Base-by-base conservation (phyloP, 2,329 filamentous ascomycete genomes). In the Ophiostoma ulmi region DNA sequence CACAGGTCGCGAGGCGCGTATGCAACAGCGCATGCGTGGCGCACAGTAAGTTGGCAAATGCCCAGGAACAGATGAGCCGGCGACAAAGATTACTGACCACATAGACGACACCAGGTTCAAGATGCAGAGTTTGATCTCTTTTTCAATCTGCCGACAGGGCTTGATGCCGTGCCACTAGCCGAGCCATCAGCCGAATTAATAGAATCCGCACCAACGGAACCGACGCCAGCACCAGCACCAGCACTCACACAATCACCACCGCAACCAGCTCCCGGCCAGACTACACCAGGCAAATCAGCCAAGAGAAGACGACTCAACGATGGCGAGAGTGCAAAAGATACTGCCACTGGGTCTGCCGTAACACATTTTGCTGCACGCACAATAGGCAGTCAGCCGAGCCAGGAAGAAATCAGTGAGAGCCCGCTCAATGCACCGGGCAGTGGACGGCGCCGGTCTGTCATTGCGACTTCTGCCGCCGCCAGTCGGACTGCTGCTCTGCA, bases 21-120 rank as follows among this genome's bases (percentile, higher is more conserved):
- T 89, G 80, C 86, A 87, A 73, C 84, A 88, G 80, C 87, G 88
- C 76, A 85, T 90, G 77, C 87, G 88, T 73, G 88, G 88, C 73
- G 87, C 87, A 61, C 86, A 87, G 87, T 88, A 82, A 74, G 85
- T 78, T 10, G 10, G 41, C n/a, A 20, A 7, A 63, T 13, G 10
- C 26, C 3, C 26, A 20, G 31, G 38, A 38, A 6, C 2, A 26
- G 38, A 31, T 38, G 55, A 13, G 5, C 10, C 1, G 10, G 3
- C 22, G 52, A 58, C 11, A 13, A 11, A 58, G 8, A 13, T 44
- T 14, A 22, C 52, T 58, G 13, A 26, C n/a, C n/a, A 14, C 10
- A 4, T 71, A 87, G 84, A 74, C 83, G 83, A 74, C 83, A 86
- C 71, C 84, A 88, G 76, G 81, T 90, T 17, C 85, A 83, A 73